Evolutionary conservation across 148 eudicot species (phyloP).

Genomic region (Drosera capensis): DNA sequence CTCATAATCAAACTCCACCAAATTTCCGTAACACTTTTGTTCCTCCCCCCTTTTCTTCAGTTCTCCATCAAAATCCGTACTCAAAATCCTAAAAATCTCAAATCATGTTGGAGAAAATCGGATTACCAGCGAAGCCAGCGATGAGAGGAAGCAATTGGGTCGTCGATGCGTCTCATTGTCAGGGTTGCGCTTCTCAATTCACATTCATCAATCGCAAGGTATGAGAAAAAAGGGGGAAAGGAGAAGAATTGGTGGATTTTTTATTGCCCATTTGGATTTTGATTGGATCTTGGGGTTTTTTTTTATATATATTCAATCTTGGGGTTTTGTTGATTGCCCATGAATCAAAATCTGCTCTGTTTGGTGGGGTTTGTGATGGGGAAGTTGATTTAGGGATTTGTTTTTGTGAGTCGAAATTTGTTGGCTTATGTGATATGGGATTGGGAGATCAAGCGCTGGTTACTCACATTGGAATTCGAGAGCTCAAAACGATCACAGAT

Average conservation of each 20-base stretch:
- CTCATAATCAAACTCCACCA: too few relatives aligned
- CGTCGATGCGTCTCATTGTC: slow-evolving; percentile 71
- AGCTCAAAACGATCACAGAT: too few relatives aligned
- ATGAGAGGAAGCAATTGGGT: slow-evolving; percentile 77
- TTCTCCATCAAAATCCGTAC: too few relatives aligned
- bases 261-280: neutral
- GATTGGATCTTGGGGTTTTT: neutral
- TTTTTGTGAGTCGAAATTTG: neutral
- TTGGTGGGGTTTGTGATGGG: neutral
- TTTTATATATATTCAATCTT: neutral
- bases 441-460: too few relatives aligned
- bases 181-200: slow-evolving; percentile 66
- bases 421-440: too few relatives aligned
- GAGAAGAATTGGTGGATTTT: neutral
- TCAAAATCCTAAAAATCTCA: too few relatives aligned
- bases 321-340: neutral
- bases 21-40: too few relatives aligned
- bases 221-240: neutral
- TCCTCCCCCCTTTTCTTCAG: neutral
- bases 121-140: slow-evolving; percentile 69
- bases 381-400: neutral
- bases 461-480: too few relatives aligned
- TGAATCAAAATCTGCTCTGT: neutral
- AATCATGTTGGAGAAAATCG: slow-evolving; percentile 59
- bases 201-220: slow-evolving; percentile 96